A percentile compares a stretch with the other conserved stretches of the same genome.
phyloP scores from a whole-genome alignment of 164 flowering plant genomes.

The Amborella trichopoda region DNA sequence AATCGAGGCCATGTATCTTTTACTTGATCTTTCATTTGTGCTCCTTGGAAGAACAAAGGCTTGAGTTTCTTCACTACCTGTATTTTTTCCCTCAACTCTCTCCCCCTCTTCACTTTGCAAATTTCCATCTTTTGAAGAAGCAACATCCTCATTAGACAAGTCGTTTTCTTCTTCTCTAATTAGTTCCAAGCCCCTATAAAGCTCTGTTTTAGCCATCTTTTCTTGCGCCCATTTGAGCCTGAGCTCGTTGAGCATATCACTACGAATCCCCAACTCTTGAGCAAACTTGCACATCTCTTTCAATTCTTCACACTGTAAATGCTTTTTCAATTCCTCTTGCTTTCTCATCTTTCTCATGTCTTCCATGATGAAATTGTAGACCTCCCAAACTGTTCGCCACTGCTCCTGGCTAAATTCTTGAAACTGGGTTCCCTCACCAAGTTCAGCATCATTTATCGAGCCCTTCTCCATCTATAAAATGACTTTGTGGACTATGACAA shows the following conservation, averaged over 20 bases:
- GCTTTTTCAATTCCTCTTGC: conserved; percentile 78
- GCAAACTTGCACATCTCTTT: conserved; percentile 77
- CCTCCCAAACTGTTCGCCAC: conserved; percentile 82
- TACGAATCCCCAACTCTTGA: conserved; percentile 73
- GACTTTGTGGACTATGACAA: conserved; percentile 55
- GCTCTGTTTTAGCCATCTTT: conserved; percentile 69
- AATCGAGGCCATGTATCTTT: conserved; percentile 84
- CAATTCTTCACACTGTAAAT: conserved; percentile 55
- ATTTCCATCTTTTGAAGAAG: conserved; percentile 2
- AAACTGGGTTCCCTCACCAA: too few relatives aligned
- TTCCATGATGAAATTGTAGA: conserved; percentile 46
- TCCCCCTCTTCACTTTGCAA: conserved; percentile 3
- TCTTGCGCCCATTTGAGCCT: conserved; percentile 92
- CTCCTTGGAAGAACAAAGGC: conserved; percentile 38
- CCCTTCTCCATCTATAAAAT: conserved; percentile 63
- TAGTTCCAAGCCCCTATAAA: conserved; percentile 42
- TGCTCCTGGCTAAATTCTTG: conserved; percentile 84
- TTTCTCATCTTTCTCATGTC: conserved; percentile 71
- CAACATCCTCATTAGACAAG: conserved; percentile 11
- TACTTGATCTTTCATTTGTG: conserved; percentile 72
- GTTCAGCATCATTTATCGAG: conserved; percentile 17
- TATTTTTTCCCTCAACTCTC: conserved; percentile 2
- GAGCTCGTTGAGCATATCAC: conserved; percentile 80
- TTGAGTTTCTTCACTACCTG: conserved; percentile 10
- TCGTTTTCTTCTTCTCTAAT: conserved; percentile 25